Conservation (phyloP, 139 green algal species). For the Chlorella sp. region DNA sequence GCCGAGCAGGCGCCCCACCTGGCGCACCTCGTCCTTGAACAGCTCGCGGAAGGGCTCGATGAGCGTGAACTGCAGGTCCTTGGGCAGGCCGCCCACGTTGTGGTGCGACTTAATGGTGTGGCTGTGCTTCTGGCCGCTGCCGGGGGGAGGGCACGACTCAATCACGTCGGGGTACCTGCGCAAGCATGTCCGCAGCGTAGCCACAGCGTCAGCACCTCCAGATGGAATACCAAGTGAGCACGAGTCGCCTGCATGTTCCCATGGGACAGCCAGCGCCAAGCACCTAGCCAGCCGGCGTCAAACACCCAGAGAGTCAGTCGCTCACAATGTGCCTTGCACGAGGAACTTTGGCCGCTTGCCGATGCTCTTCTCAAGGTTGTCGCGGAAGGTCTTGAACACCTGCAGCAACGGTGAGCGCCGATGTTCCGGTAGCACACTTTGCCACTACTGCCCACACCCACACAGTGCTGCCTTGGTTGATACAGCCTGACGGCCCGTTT, state of each 20-base stretch:
- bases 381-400: conserved; percentile 84
- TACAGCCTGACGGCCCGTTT: too few species aligned
- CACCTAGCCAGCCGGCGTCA: too few species aligned
- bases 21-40: conserved; percentile 92
- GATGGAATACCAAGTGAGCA: too few species aligned
- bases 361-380: conserved; percentile 61
- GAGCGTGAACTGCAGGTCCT: conserved; percentile 94
- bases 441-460: too few species aligned
- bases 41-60: conserved; percentile 95
- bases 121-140: conserved; percentile 90
- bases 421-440: too few species aligned
- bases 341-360: conserved; percentile 75
- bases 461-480: too few species aligned
- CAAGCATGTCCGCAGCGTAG: too few species aligned
- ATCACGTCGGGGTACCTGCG: conserved; percentile 96
- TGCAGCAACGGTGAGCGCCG: too few species aligned
- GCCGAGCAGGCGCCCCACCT: conserved; percentile 58
- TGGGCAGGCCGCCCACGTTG: conserved; percentile 97
- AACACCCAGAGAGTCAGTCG: too few species aligned
- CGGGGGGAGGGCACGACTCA: conserved; percentile 94
- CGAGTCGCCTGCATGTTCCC: too few species aligned
- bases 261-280: too few species aligned
- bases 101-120: conserved; percentile 99
- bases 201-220: too few species aligned
- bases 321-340: conserved; percentile 63